phyloP scores from a whole-genome alignment of 306 rosid species.

The Styphnolobium japonicum region DNA sequence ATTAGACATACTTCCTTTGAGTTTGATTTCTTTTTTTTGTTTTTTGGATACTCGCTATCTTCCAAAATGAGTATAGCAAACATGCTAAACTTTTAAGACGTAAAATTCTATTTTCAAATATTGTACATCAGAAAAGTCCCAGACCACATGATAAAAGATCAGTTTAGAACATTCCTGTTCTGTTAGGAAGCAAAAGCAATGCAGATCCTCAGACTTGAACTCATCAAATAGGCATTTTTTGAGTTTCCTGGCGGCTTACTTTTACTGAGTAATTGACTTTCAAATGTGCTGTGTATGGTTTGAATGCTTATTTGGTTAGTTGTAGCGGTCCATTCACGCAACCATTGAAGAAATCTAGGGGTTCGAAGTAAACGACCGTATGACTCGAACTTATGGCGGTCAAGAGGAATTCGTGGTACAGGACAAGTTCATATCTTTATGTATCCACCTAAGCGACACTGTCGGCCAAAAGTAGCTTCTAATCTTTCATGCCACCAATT shows the following conservation, averaged over 20 bases:
- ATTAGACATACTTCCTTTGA: too few species aligned
- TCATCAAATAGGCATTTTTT: neutral
- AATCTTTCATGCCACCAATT: neutral
- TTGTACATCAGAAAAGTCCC: neutral
- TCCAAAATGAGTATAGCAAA: neutral
- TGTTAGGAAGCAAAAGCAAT: neutral
- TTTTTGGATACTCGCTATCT: neutral
- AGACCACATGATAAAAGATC: neutral
- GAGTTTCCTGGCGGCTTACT: neutral
- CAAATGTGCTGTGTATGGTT: neutral
- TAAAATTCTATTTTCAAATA: too few species aligned
- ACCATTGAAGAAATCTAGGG: neutral
- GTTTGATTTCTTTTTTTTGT: neutral
- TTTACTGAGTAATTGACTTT: neutral
- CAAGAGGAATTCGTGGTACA: neutral
- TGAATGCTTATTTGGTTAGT: neutral
- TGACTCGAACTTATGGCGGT: neutral
- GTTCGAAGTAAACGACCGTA: neutral
- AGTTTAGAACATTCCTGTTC: neutral
- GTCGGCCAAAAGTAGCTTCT: conserved; percentile 23
- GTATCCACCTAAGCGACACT: neutral
- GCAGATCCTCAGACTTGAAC: neutral
- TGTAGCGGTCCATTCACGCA: neutral
- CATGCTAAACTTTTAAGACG: neutral
- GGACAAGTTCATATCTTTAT: neutral